Evolutionary conservation across 805 yeast genomes (phyloP).

Genomic region (Metschnikowia dekortorum): DNA sequence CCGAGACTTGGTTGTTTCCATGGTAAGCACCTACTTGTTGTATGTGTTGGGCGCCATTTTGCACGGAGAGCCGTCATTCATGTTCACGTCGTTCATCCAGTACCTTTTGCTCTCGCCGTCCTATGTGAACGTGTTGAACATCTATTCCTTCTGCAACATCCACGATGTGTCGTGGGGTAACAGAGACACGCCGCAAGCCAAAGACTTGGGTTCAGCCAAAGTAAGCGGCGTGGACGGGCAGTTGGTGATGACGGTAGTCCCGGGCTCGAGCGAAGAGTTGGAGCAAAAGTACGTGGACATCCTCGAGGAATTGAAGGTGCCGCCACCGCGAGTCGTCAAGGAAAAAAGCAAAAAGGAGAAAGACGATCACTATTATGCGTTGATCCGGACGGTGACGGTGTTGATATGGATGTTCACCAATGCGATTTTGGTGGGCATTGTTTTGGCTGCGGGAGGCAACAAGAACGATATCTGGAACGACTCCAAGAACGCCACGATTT

Average conservation of each 20-base stretch:
- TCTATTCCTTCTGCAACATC: constrained; percentile 92
- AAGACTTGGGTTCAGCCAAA: constrained; percentile 82
- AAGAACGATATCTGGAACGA: constrained; percentile 34
- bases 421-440: constrained; percentile 75
- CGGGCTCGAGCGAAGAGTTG: constrained; percentile 72
- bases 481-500: constrained; percentile 51
- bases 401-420: constrained; percentile 86
- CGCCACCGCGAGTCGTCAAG: constrained; percentile 15
- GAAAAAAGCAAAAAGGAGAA: constrained; percentile 21
- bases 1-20: constrained; percentile 82
- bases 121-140: constrained; percentile 84
- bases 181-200: constrained; percentile 66
- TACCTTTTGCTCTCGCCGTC: constrained; percentile 82
- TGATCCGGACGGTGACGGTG: constrained; percentile 84
- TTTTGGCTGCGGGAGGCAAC: constrained; percentile 79
- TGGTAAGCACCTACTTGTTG: constrained; percentile 76
- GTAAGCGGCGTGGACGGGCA: constrained; percentile 40
- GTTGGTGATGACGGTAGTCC: constrained; percentile 42
- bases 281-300: constrained; percentile 69
- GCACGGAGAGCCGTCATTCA: constrained; percentile 88
- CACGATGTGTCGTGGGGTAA: constrained; percentile 99
- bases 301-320: constrained; percentile 52
- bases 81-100: constrained; percentile 83
- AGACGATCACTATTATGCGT: constrained; percentile 82
- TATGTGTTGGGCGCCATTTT: constrained; percentile 75